phyloP scores from a whole-genome alignment of 257 asterid species.

The Coffea canephora region DNA sequence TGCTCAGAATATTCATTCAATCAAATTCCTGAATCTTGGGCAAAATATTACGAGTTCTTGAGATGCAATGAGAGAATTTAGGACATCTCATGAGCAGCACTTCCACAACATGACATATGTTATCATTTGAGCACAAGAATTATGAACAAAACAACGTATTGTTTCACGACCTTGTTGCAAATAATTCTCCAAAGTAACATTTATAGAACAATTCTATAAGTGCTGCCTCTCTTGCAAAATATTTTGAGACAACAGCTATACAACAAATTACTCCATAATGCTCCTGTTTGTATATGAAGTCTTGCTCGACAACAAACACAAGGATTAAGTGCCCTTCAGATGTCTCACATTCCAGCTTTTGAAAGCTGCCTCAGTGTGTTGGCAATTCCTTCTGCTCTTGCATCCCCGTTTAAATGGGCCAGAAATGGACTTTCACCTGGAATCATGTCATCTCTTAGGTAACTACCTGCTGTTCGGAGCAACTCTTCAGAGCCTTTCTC shows the following conservation, averaged over 20 bases:
- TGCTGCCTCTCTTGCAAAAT: too few relatives aligned
- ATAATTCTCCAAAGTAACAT: neutral
- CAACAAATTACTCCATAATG: neutral
- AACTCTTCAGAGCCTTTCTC: constrained; percentile 73
- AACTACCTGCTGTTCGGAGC: constrained; percentile 68
- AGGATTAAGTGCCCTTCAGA: neutral
- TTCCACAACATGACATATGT: neutral
- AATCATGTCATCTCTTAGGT: constrained; percentile 67
- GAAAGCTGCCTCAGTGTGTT: constrained; percentile 50
- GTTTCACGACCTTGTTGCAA: neutral
- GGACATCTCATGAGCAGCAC: neutral
- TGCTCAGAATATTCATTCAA: too few relatives aligned
- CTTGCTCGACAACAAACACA: neutral
- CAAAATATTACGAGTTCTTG: too few relatives aligned
- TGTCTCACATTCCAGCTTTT: constrained; percentile 45
- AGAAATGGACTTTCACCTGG: constrained; percentile 62
- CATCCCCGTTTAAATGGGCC: constrained; percentile 36
- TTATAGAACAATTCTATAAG: too few relatives aligned
- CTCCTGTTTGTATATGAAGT: neutral
- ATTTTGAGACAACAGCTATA: neutral
- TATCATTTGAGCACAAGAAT: neutral
- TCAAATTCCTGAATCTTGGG: too few relatives aligned
- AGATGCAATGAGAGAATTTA: too few relatives aligned
- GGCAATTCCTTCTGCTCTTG: constrained; percentile 50
- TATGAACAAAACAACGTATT: neutral